Evolutionary conservation across 441 rosid species (phyloP).

Genomic region (Pelargonium exstipulatum): DNA sequence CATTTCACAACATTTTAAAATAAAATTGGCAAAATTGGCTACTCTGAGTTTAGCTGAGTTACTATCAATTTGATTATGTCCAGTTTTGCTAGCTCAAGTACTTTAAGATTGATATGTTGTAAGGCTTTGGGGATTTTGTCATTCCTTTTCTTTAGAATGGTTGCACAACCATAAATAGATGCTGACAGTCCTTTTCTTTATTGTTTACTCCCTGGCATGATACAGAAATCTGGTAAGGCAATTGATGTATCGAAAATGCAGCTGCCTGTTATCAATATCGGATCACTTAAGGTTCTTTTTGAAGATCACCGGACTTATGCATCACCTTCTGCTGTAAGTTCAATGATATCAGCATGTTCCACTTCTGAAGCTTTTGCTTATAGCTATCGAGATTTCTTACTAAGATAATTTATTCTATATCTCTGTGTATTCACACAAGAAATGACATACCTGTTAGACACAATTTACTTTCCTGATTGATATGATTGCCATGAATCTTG

Average conservation of each 20-base stretch:
- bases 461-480: background rate
- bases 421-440: constrained; percentile 5
- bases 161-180: constrained; percentile 1
- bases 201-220: constrained; percentile 21
- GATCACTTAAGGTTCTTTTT: constrained; percentile 74
- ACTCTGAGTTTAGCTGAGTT: background rate
- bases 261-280: constrained; percentile 68
- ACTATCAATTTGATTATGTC: constrained; percentile 1
- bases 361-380: constrained; percentile 5
- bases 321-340: constrained; percentile 78
- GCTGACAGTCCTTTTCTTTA: constrained; percentile 3
- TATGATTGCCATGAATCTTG: constrained; percentile 1
- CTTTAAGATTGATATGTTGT: background rate
- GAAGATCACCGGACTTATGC: constrained; percentile 97
- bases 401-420: background rate
- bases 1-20: background rate
- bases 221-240: constrained; percentile 80
- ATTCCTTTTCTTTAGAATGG: constrained; percentile 2
- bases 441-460: background rate
- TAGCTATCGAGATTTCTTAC: constrained; percentile 4
- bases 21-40: background rate
- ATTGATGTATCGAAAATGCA: constrained; percentile 69
- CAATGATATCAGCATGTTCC: constrained; percentile 17
- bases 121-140: background rate
- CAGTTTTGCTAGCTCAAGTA: constrained; percentile 1